phyloP scores from a whole-genome alignment of 345 rosid species.

The Alliaria petiolata region DNA sequence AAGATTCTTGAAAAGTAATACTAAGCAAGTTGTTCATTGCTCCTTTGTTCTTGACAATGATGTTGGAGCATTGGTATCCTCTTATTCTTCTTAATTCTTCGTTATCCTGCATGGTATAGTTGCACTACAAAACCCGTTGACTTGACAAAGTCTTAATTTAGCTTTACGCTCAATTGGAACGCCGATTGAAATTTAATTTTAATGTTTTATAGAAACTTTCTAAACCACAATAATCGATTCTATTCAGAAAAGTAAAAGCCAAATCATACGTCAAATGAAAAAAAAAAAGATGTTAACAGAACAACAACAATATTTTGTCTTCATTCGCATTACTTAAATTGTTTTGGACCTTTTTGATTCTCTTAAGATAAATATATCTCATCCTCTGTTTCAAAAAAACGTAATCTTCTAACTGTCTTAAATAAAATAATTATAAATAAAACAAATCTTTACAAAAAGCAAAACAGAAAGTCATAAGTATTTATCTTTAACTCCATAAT shows the following conservation, averaged over 20 bases:
- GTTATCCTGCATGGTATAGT: too few species aligned
- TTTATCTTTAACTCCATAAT: too few species aligned
- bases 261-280: neutral
- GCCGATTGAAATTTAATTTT: too few species aligned
- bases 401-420: neutral
- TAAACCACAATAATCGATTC: neutral
- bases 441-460: constrained; percentile 1
- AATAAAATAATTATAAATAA: neutral
- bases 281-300: neutral
- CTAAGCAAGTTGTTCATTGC: too few species aligned
- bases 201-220: too few species aligned
- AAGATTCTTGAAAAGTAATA: too few species aligned
- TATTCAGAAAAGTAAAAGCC: neutral
- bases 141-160: too few species aligned
- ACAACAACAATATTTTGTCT: neutral
- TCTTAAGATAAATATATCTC: neutral
- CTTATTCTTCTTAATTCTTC: too few species aligned
- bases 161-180: too few species aligned
- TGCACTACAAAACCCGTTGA: too few species aligned
- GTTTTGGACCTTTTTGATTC: neutral
- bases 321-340: neutral
- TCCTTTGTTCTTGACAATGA: too few species aligned
- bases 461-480: neutral
- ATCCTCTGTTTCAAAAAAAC: neutral
- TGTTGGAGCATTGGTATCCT: too few species aligned